phyloP scores from a whole-genome alignment of 1,139 yeast genomes.

The Magnusiomyces fungicola region DNA sequence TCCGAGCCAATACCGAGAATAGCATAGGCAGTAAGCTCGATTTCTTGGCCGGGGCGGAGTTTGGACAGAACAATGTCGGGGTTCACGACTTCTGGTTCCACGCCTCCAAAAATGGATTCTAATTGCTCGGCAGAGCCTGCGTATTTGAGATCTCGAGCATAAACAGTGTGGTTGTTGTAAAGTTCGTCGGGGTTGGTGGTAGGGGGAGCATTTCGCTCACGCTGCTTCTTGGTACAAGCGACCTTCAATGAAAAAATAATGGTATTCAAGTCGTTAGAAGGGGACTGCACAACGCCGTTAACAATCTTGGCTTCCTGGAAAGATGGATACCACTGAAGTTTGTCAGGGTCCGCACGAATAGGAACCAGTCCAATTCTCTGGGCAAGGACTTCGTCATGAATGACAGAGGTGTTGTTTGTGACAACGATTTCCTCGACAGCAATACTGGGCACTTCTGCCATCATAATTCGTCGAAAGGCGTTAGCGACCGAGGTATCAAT shows the following conservation, averaged over 20 bases:
- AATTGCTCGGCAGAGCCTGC: slow-evolving; percentile 91
- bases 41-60: slow-evolving; percentile 95
- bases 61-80: slow-evolving; percentile 88
- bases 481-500: slow-evolving; percentile 90
- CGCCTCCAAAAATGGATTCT: slow-evolving; percentile 62
- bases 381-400: slow-evolving; percentile 94
- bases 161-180: slow-evolving; percentile 77
- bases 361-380: slow-evolving; percentile 93
- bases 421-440: slow-evolving; percentile 90
- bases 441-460: slow-evolving; percentile 91
- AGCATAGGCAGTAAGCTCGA: slow-evolving; percentile 83
- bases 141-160: slow-evolving; percentile 80
- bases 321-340: slow-evolving; percentile 54
- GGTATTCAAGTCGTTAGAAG: slow-evolving; percentile 75
- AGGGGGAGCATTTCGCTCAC: slow-evolving; percentile 50
- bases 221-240: slow-evolving; percentile 47
- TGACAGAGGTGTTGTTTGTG: slow-evolving; percentile 90
- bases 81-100: slow-evolving; percentile 29
- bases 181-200: slow-evolving; percentile 77
- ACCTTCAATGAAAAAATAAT: slow-evolving; percentile 76
- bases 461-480: slow-evolving; percentile 96
- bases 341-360: slow-evolving; percentile 84
- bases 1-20: slow-evolving; percentile 87
- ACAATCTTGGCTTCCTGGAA: slow-evolving; percentile 48
- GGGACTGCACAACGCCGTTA: slow-evolving; percentile 21